Base-by-base conservation (phyloP, 2,329 filamentous ascomycete species). In the Beauveria caledonica region DNA sequence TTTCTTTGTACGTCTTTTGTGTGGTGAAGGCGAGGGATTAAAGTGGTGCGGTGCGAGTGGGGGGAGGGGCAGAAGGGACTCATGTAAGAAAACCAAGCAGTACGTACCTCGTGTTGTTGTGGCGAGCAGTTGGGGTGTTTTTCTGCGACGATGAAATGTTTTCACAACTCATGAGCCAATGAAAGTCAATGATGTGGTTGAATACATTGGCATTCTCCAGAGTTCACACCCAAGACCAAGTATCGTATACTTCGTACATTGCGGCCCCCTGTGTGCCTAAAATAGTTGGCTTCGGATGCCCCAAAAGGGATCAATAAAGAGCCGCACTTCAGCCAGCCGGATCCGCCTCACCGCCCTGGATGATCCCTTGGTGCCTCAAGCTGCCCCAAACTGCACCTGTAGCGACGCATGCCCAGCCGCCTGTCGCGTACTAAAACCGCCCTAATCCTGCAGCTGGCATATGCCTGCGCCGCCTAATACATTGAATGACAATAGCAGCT, bases 321-420 rank as follows among this genome's bases (percentile, higher is more conserved):
- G 59, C 59, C 59, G 59, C 39, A 57, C 33, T 51, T 61, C 52
- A 61, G 52, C 59, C 46, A 54, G 49, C 45, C 11, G 59, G 45
- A 55, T 57, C 59, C 59, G 52, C 52, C 39, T 51, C 59, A 61
- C 59, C 59, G 59, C 59, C 59, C 59, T 56, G 46, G 21, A 17
- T 4, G 10, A n/a, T 25, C 25, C 10, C 15, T 42, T 55, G 40
- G n/a, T 27, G 17, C 45, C 45, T 51, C 5, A 36, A 19, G 9
- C 40, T 42, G 15, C 17, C 25, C 33, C 11, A 2, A 36, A 7
- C 40, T 42, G 40, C 40, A 17, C 33, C n/a, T 52, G 50, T 52
- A n/a, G 15, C 45, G 27, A 49, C 17, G 44, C 25, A 52, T 15
- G 45, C 57, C 39, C 40, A 53, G 57, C 23, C 45, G 39, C 57